Percentiles rank a stretch among this genome's conserved stretches.
These are phyloP conservation scores for Pleurostoma richardsiae DNA, from an alignment of 2,329 filamentous ascomycete genomes.

Conservation along the genomic window DNA sequence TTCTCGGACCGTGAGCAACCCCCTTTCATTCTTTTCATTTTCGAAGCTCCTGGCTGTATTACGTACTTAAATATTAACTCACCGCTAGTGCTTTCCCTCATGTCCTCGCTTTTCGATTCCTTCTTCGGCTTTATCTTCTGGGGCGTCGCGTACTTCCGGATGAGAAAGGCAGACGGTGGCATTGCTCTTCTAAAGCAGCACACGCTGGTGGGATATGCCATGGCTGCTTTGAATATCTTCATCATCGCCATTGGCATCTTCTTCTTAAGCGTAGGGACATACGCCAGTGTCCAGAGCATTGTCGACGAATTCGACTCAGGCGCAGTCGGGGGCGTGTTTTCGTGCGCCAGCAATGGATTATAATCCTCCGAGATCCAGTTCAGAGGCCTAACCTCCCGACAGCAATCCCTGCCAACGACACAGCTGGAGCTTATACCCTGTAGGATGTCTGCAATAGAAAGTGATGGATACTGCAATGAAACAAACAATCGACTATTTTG, in stretches of 20 bases:
- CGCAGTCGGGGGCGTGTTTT: constrained; percentile 67
- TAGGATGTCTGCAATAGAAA: no score
- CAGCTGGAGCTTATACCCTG: no score
- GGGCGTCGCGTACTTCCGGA: constrained; percentile 74
- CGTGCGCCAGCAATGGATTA: constrained; percentile 64
- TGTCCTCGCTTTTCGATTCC: constrained; percentile 87
- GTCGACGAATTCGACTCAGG: constrained; percentile 64
- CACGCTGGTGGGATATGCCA: constrained; percentile 44
- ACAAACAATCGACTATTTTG: no score
- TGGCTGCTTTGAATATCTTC: constrained; percentile 62
- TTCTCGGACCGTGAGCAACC: constrained; percentile 63
- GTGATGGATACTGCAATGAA: no score
- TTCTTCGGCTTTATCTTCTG: constrained; percentile 97
- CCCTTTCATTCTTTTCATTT: constrained; percentile 21
- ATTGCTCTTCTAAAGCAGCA: constrained; percentile 45
- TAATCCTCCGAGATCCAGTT: constrained; percentile 19
- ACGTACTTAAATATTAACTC: constrained; percentile 2
- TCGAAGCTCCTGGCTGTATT: no score
- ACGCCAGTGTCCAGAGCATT: constrained; percentile 70
- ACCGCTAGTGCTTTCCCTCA: constrained; percentile 55
- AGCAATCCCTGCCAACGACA: no score
- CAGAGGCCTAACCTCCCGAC: no score
- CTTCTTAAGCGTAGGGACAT: constrained; percentile 79
- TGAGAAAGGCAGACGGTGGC: constrained; percentile 62
- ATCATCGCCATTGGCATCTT: constrained; percentile 74